Evolutionary conservation across 2,329 filamentous ascomycete genomes (phyloP), one percentile per base, ranked within the genome.

Genomic region (Lomentospora prolificans): DNA sequence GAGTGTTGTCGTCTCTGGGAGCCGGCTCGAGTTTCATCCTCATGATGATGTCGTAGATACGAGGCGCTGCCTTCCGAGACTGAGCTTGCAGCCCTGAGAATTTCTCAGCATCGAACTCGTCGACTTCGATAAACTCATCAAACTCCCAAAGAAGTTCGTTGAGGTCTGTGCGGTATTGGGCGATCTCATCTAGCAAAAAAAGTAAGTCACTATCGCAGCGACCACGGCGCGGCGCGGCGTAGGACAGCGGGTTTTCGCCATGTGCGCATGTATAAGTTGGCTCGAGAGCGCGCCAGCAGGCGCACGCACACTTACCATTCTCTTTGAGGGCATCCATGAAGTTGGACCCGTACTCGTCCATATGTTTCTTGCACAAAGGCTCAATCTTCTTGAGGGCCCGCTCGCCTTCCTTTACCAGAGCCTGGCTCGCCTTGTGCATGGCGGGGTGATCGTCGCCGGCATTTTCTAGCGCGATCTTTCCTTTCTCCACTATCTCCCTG

Each of bases 131-230:
- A 59, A 70, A 80, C 55, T 82, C 78, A 56, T 82, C 79, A 60
- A 82, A 81, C 53, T 78, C 78, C 72, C 78, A 82, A 5, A 81
- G 65, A 24, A 80, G 61, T 50, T 77, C 72, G 57, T 71, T 75
- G 41, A 82, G 67, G 56, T 75, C 70, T 17, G 69, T 67, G 50
- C 78, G 71, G 57, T 72, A 75, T 48, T 70, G 65, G 55, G 75
- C 72, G 54, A 82, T 77, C 31, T 75, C 75, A 56, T 76, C 79
- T 80, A 59, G 7, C 10, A 30, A 50, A 17, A 3, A 51, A 17
- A 24, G n/a, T 46, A 22, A n/a, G 41, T 46, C 19, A 19, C 19
- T 46, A 25, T 46, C 10, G 12, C n/a, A 25, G 5, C n/a, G n/a
- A n/a, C n/a, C n/a, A n/a, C n/a, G n/a, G 4, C 10, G 17, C 31